Base-by-base conservation (phyloP, 352 stramenopile genomes). In the Phytophthora citricola region DNA sequence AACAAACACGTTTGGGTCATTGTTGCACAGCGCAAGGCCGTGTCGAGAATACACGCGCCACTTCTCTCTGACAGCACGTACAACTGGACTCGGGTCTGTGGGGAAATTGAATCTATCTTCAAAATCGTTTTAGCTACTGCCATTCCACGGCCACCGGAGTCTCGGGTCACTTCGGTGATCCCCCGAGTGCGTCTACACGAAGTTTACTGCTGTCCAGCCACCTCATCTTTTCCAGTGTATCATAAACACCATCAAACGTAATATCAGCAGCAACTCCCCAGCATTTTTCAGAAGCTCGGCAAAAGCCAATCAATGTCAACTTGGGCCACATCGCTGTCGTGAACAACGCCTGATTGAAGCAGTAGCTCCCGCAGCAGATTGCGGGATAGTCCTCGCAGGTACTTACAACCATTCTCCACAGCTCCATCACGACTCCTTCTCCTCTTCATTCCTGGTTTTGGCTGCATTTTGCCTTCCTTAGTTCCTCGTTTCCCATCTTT, bases 1-100 rank as follows among this genome's bases (percentile, higher is more conserved):
- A 15, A 85, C 55, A 22, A 85, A 87, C 11, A 72, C 38, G 38
- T 91, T 91, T 1, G 74, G 80, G 41, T 91, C 83, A 44, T 86
- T 85, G 29, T 75, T 79, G 15, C 72, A 82, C 8, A 91, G 5
- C 2, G 61, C 62, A 1, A 88, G 51, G 15, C 56, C 78, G 20
- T 72, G 57, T 5, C 62, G 70, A 24, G 71, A 57, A 24, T 85
- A 63, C 9, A 76, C 44, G 1, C 46, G 59, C 78, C 83, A 89
- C 22, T 75, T 61, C 2, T 84, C 55, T 0, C 64, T 53, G 9
- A 87, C 32, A 11, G 58, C 58, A 1, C 7, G 11, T 29, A 65
- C 57, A 5, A 54, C 40, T 36, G 65, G 34, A n/a, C 43, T 57
- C 5, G 47, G 29, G 36, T 46, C 24, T 15, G 15, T 17, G 17